Conservation (phyloP, 106 monocot species). For the Platanthera zijinensis region DNA sequence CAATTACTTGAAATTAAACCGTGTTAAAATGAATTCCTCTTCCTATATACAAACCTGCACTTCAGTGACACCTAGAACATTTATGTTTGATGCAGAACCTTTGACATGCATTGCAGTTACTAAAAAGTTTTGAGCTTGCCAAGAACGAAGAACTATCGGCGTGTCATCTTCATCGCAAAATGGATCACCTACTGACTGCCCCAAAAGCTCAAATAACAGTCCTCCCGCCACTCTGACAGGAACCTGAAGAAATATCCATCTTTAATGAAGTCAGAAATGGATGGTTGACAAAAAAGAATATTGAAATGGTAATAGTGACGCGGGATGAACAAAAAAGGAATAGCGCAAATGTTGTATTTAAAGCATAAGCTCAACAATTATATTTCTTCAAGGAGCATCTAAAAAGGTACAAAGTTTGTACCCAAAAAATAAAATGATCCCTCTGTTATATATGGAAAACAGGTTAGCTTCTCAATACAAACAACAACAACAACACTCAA, state of each 20-base stretch:
- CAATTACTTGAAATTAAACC: not conserved
- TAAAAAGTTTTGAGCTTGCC: slow-evolving; percentile 84
- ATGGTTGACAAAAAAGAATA: not conserved
- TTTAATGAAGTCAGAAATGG: slow-evolving; percentile 5
- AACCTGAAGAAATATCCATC: slow-evolving; percentile 49
- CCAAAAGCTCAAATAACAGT: slow-evolving; percentile 83
- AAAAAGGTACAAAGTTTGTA: not conserved
- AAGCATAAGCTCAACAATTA: not conserved
- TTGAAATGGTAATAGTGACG: not conserved
- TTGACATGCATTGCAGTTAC: slow-evolving; percentile 82
- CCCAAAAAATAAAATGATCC: not conserved
- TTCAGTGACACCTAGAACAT: slow-evolving; percentile 89
- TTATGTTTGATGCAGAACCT: slow-evolving; percentile 69
- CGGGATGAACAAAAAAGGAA: not conserved
- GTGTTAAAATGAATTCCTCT: not conserved
- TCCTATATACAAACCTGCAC: slow-evolving; percentile 54
- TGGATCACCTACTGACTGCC: slow-evolving; percentile 92
- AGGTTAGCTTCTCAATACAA: not conserved
- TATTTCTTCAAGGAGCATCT: not conserved
- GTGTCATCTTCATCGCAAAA: slow-evolving; percentile 82
- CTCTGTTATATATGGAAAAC: not conserved
- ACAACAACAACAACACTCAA: too few species aligned
- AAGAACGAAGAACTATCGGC: slow-evolving; percentile 90
- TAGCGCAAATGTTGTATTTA: not conserved
- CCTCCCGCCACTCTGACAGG: slow-evolving; percentile 93